Evolutionary conservation across 441 rosid genomes (phyloP).

Genomic region (Euphorbia corollata): DNA sequence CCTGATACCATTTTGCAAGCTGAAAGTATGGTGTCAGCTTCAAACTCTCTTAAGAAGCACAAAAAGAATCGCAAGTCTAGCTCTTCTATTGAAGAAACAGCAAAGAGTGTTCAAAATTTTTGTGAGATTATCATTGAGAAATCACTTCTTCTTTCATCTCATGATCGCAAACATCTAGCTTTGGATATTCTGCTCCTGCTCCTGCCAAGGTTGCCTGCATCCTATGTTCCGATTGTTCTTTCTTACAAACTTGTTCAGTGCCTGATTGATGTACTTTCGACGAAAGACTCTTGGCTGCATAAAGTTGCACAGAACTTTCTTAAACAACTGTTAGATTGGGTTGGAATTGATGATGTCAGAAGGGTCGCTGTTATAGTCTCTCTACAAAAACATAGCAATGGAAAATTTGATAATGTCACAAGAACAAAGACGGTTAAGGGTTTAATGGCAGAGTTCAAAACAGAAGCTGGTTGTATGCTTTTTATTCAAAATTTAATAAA

Average conservation of each 20-base stretch:
- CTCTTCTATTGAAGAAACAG: conserved; percentile 70
- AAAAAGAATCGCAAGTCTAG: conserved; percentile 59
- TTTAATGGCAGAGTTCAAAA: conserved; percentile 71
- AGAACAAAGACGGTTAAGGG: conserved; percentile 66
- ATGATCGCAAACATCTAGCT: conserved; percentile 90
- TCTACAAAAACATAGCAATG: conserved; percentile 83
- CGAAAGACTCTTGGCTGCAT: conserved; percentile 86
- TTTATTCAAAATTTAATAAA: conserved; percentile 65
- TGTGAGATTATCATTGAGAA: conserved; percentile 61
- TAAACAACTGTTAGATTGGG: conserved; percentile 66
- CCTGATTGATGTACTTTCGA: conserved; percentile 75
- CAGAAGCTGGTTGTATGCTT: conserved; percentile 68
- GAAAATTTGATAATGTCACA: conserved; percentile 70
- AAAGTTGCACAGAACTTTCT: conserved; percentile 75
- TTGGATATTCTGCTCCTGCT: conserved; percentile 71
- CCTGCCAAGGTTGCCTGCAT: conserved; percentile 74
- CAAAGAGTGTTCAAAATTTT: conserved; percentile 49
- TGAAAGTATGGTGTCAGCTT: conserved; percentile 50
- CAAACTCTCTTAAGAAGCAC: conserved; percentile 72
- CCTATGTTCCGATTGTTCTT: conserved; percentile 50
- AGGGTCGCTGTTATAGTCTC: conserved; percentile 68
- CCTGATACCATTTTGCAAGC: conserved; percentile 60
- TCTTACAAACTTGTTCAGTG: conserved; percentile 79
- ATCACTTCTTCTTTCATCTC: conserved; percentile 71
- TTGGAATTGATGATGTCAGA: conserved; percentile 64